Base-by-base conservation (phyloP, 164 flowering plant species). In the Sextonia rubra region DNA sequence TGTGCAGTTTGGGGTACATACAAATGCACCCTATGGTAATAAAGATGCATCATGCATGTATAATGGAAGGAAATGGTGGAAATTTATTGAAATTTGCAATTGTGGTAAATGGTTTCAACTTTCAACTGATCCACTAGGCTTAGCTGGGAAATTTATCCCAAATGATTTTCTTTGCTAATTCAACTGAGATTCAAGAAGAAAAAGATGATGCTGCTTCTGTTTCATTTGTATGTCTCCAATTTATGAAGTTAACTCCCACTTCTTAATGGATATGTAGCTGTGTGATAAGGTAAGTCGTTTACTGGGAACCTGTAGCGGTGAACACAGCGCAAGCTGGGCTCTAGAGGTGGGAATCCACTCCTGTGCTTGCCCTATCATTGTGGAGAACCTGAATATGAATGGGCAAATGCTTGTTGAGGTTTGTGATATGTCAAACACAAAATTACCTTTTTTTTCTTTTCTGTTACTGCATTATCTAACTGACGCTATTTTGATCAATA, bases 361-460 rank as follows among this genome's bases (percentile, higher is more conserved):
- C 8, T 73, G 47, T 69, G 64, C 55, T 23, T 75, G 73, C 64
- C 78, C 80, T 12, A 58, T 77, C 12, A 24, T 81, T 29, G 79
- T 76, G 12, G 74, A 78, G 64, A 75, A 81, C 71, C 78, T 78
- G 47, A 70, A 73, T 58, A 74, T 69, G 26, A 76, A 70, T 14
- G 80, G 79, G 11, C 80, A 77, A 32, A 77, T 80, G 80, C 79
- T 81, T 63, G 75, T 81, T 66, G 83, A 81, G 83, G 83, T 77
- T 32, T 56, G 61, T 22, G 47, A 20, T 56, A 20, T 58, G 9
- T 71, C 60, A 1, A 47, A 6, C 24, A 44, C 25, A n/a, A n/a
- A n/a, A n/a, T n/a, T n/a, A n/a, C n/a, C n/a, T n/a, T n/a, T 22
- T 27, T 9, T 18, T 49, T 23, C 6, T 63, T 24, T 55, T 30